Percentiles rank a stretch among this genome's conserved stretches.
Evolutionary conservation across 73 alveolate genomes (phyloP).

Genomic region (Paraurostyla sp.): DNA sequence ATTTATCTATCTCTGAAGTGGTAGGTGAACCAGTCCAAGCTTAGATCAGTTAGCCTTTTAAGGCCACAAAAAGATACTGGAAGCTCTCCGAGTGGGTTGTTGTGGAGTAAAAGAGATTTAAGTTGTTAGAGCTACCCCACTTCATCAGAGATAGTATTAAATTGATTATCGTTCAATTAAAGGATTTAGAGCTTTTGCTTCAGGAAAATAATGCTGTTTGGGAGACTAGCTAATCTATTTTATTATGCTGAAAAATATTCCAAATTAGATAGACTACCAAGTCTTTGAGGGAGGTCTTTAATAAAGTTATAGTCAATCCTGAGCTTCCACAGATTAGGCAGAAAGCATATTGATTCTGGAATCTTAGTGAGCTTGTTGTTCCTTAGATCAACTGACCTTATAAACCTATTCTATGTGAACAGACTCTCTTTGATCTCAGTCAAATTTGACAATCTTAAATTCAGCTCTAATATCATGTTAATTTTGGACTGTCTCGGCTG

Average conservation of each 20-base stretch:
- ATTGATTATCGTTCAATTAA: slow-evolving; percentile 39
- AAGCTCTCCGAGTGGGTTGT: background rate
- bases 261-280: background rate
- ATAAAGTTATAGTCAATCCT: slow-evolving; percentile 55
- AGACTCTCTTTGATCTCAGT: background rate
- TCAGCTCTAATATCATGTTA: slow-evolving; percentile 26
- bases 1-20: slow-evolving; percentile 32
- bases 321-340: slow-evolving; percentile 51
- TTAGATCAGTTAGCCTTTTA: slow-evolving; percentile 47
- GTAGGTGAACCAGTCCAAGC: slow-evolving; percentile 69
- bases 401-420: slow-evolving; percentile 20
- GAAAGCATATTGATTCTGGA: slow-evolving; percentile 41
- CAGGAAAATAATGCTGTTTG: background rate
- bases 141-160: slow-evolving; percentile 17
- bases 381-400: slow-evolving; percentile 49
- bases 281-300: background rate
- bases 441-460: slow-evolving; percentile 21
- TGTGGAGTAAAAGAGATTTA: slow-evolving; percentile 57
- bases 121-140: slow-evolving; percentile 33
- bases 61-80: slow-evolving; percentile 19
- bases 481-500: too few species aligned
- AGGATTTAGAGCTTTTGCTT: background rate
- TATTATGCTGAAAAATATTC: slow-evolving; percentile 20
- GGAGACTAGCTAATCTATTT: slow-evolving; percentile 11
- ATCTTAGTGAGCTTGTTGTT: background rate